Conservation (phyloP, 441 rosid genomes). For the Omphalea diandra region DNA sequence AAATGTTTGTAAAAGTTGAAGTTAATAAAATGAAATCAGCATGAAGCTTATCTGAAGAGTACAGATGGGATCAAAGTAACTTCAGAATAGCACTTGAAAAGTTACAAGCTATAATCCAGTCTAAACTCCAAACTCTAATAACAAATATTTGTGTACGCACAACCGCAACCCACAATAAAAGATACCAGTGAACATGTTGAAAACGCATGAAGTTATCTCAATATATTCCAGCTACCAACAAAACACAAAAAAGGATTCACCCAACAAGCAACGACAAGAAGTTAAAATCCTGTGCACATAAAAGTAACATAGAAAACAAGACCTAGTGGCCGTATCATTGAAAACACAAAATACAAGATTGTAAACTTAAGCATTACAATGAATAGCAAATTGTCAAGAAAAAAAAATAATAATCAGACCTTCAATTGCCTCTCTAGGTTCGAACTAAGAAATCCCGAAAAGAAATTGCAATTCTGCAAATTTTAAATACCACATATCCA, state of each 20-base stretch:
- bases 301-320: background rate
- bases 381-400: background rate
- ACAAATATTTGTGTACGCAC: background rate
- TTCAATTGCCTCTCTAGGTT: constrained; percentile 68
- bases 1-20: background rate
- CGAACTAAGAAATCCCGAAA: constrained; percentile 35
- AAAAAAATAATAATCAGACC: constrained; percentile 39
- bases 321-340: background rate
- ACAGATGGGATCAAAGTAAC: background rate
- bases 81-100: background rate
- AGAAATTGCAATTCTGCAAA: background rate
- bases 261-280: background rate
- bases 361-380: background rate
- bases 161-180: background rate
- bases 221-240: background rate
- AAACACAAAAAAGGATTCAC: background rate
- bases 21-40: background rate
- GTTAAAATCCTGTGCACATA: background rate
- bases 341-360: background rate
- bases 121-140: background rate
- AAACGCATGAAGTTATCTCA: background rate
- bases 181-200: background rate
- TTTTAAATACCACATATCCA: background rate
- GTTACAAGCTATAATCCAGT: background rate
- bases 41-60: background rate